Conservation (phyloP, 148 eudicot species). For the Silene conica region DNA sequence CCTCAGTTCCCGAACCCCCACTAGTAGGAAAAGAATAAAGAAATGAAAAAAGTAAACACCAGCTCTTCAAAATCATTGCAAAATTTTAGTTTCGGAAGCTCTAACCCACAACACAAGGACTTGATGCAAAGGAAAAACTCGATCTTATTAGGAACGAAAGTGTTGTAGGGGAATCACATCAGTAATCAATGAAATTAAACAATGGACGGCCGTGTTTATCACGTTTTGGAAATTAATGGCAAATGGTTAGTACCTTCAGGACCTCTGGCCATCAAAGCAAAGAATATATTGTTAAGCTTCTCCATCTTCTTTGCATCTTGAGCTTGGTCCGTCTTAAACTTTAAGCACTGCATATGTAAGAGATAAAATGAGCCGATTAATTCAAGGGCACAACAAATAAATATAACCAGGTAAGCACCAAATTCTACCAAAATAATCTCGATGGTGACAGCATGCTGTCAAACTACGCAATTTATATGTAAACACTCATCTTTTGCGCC, state of each 20-base stretch:
- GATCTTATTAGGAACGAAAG: not conserved
- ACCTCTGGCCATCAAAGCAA: slow-evolving; percentile 88
- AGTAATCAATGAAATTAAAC: not conserved
- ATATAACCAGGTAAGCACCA: not conserved
- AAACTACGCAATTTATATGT: no score
- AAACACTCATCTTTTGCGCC: no score
- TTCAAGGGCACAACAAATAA: not conserved
- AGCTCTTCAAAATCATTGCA: no score
- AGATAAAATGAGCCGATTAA: not conserved
- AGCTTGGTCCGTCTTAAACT: slow-evolving; percentile 91
- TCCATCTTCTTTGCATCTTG: slow-evolving; percentile 97
- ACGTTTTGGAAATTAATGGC: not conserved
- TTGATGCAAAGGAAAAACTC: no score
- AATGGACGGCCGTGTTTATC: not conserved
- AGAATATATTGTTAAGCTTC: slow-evolving; percentile 85
- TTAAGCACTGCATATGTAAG: slow-evolving; percentile 52
- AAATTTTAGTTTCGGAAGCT: no score
- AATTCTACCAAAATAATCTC: not conserved
- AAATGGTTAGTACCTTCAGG: slow-evolving; percentile 59
- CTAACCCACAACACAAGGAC: no score
- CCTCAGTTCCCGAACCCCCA: no score
- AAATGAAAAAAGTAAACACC: no score
- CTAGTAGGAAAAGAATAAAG: no score
- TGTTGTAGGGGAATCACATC: no score
- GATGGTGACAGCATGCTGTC: not conserved